phyloP scores from a whole-genome alignment of 495 filamentous ascomycete species.

The Neurospora sp. region DNA sequence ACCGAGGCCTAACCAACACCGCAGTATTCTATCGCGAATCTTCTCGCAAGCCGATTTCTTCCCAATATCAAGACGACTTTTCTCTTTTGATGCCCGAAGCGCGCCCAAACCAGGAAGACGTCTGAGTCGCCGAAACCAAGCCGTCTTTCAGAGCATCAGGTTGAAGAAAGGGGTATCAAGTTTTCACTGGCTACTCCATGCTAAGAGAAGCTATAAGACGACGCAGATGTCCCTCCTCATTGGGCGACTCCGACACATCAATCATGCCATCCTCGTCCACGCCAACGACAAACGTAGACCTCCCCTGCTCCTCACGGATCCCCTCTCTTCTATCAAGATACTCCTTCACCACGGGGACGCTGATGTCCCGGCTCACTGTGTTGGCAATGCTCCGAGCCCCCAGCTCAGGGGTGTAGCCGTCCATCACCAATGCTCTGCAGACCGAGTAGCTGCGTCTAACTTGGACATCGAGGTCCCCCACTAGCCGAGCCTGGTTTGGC shows the following conservation, averaged over 20 bases:
- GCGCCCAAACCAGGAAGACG: too few species aligned
- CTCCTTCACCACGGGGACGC: background rate
- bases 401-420: constrained; percentile 1
- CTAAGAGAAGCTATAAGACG: too few species aligned
- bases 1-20: background rate
- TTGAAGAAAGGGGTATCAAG: too few species aligned
- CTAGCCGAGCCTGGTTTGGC: too few species aligned
- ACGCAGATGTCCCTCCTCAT: background rate
- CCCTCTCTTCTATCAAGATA: background rate
- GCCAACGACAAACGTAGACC: background rate
- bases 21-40: background rate
- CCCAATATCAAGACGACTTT: background rate
- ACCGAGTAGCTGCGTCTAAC: constrained; percentile 2
- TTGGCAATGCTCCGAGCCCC: constrained; percentile 28
- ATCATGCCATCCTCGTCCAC: background rate
- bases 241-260: background rate
- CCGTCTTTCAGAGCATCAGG: too few species aligned
- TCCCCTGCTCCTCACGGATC: background rate
- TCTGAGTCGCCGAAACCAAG: too few species aligned
- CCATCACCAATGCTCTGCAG: too few species aligned
- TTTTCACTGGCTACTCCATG: too few species aligned
- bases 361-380: constrained; percentile 2
- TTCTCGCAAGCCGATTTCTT: background rate
- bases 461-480: background rate
- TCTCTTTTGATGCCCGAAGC: too few species aligned